A percentile compares a stretch with the other conserved stretches of the same genome.
phyloP scores from a whole-genome alignment of 495 filamentous ascomycete species.

The Annulohypoxylon nitens region DNA sequence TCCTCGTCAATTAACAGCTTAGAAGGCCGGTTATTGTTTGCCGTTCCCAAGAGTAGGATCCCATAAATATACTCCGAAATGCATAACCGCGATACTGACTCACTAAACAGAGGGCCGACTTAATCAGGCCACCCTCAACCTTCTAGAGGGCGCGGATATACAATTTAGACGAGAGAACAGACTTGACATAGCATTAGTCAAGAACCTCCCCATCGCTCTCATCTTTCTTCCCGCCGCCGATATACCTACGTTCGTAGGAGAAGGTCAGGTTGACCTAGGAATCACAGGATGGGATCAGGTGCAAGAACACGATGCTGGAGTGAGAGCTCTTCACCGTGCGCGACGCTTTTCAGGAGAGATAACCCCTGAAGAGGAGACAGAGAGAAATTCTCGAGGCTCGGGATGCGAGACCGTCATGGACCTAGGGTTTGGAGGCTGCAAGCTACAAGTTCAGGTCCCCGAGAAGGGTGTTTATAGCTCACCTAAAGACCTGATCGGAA shows the following conservation, averaged over 20 bases:
- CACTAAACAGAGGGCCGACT: slow-evolving; percentile 83
- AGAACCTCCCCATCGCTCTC: slow-evolving; percentile 94
- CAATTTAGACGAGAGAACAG: slow-evolving; percentile 94
- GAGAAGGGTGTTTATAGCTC: slow-evolving; percentile 79
- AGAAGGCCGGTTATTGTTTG: slow-evolving; percentile 93
- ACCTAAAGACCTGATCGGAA: slow-evolving; percentile 86
- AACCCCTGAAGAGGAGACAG: slow-evolving; percentile 54
- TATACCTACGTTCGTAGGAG: slow-evolving; percentile 96
- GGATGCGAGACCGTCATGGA: slow-evolving; percentile 88
- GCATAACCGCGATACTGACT: slow-evolving; percentile 36
- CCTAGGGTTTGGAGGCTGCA: slow-evolving; percentile 90
- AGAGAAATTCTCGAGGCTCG: slow-evolving; percentile 50
- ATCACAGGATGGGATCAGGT: slow-evolving; percentile 96
- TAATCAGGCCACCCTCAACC: slow-evolving; percentile 84
- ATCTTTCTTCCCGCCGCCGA: slow-evolving; percentile 97
- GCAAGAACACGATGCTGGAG: slow-evolving; percentile 84
- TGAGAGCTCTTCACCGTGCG: slow-evolving; percentile 66
- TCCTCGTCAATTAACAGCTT: slow-evolving; percentile 69
- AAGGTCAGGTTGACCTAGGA: slow-evolving; percentile 91
- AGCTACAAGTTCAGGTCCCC: slow-evolving; percentile 94
- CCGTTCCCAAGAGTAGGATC: slow-evolving; percentile 92
- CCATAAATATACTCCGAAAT: slow-evolving; percentile 19
- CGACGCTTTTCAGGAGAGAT: slow-evolving; percentile 67
- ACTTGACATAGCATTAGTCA: slow-evolving; percentile 95
- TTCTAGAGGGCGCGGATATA: slow-evolving; percentile 92